phyloP scores from a whole-genome alignment of 78 protist species.

The Acrasis kona region DNA sequence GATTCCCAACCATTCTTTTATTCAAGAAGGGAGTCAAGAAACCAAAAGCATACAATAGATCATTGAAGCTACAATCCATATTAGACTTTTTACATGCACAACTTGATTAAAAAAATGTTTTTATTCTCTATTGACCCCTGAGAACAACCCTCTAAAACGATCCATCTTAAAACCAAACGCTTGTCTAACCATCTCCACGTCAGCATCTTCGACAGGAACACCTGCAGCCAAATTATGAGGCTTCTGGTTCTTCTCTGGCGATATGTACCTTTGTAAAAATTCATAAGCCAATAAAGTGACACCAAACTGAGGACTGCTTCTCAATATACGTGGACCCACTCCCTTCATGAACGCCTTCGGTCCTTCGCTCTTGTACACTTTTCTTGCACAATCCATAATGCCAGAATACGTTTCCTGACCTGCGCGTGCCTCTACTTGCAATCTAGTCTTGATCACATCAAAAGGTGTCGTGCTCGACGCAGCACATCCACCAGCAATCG shows the following conservation, averaged over 20 bases:
- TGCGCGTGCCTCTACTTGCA: slow-evolving; percentile 56
- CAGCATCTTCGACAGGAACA: background rate
- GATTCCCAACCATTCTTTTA: no score
- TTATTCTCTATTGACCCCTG: no score
- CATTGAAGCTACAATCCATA: no score
- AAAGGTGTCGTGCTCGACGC: slow-evolving; percentile 59
- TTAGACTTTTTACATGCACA: no score
- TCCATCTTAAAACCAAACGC: no score
- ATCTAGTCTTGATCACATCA: slow-evolving; percentile 68
- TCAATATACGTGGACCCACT: slow-evolving; percentile 10
- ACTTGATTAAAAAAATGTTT: no score
- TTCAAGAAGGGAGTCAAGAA: no score
- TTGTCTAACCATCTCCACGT: no score
- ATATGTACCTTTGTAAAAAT: slow-evolving; percentile 23
- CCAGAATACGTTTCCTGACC: slow-evolving; percentile 58
- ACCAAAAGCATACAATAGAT: no score
- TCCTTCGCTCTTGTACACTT: slow-evolving; percentile 51
- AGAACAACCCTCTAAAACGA: no score
- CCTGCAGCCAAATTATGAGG: background rate
- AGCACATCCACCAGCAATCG: slow-evolving; percentile 61
- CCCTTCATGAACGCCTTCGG: slow-evolving; percentile 61
- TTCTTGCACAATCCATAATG: slow-evolving; percentile 43
- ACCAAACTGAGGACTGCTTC: slow-evolving; percentile 70
- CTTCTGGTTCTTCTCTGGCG: background rate
- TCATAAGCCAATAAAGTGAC: slow-evolving; percentile 60